Evolutionary conservation across 169 alveolate genomes (phyloP), one percentile per base, ranked within the genome.

Genomic region (Toxoplasma gondii): DNA sequence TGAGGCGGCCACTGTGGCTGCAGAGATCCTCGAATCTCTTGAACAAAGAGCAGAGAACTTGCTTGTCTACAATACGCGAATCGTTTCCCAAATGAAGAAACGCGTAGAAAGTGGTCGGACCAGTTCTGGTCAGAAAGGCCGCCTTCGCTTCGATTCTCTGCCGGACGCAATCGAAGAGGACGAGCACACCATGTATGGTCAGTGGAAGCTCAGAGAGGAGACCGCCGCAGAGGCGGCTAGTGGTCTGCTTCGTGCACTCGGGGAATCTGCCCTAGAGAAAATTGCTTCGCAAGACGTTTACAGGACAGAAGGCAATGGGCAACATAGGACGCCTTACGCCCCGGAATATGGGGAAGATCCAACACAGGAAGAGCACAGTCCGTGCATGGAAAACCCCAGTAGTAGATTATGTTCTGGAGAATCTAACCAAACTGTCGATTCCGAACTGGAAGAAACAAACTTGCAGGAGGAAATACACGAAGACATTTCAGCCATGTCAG

Each of bases 141-240:
- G 86, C 27, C 39, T n/a, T 24, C 86, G 86, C 44, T 78, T 78
- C n/a, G 86, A 38, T 12, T n/a, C 86, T 78, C 29, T n/a, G 10
- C 86, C 86, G 44, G 45, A n/a, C 27, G 29, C 45, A 31, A 38
- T 78, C 29, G 39, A 36, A n/a, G 86, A 78, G n/a, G 86, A n/a
- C 16, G 86, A 19, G 7, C 2, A n/a, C 39, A 78, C 49, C 45
- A 78, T 78, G 86, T 78, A 78, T 78, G 86, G 86, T 1, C 86
- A 78, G 44, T 78, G 86, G 86, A n/a, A 78, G 43, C 86, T 78
- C 29, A 78, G n/a, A 38, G 86, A 78, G 45, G 86, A 9, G 86
- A n/a, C 39, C 27, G 86, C 86, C 49, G 86, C 39, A 16, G 86
- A n/a, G 45, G 86, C 43, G 43, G 86, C 86, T n/a, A 38, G 27